phyloP scores from a whole-genome alignment of 331 rosid genomes.

The Dryas integrifolia region DNA sequence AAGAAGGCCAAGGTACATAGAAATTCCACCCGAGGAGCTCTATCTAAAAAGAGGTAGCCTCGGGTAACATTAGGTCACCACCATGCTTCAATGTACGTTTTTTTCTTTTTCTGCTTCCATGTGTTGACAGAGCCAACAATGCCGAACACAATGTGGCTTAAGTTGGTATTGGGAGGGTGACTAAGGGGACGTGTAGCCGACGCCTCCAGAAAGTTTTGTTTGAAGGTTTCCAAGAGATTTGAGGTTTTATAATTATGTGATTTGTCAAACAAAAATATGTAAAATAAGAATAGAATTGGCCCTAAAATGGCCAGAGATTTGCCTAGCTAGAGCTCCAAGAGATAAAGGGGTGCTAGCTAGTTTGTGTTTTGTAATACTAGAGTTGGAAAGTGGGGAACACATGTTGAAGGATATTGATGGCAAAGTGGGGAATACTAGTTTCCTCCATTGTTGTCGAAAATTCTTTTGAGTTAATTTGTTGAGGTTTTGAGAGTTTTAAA shows the following conservation, averaged over 20 bases:
- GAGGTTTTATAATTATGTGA: slow-evolving; percentile 26
- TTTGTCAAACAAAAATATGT: slow-evolving; percentile 22
- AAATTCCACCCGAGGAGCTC: slow-evolving; percentile 30
- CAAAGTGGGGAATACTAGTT: too few relatives aligned
- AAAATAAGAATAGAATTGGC: slow-evolving; percentile 25
- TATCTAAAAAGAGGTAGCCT: slow-evolving; percentile 47
- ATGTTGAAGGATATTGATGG: slow-evolving; percentile 11
- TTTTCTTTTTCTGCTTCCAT: slow-evolving; percentile 35
- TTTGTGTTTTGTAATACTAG: slow-evolving; percentile 10
- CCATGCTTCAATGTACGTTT: slow-evolving; percentile 39
- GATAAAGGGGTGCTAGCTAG: neutral
- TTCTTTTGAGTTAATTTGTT: neutral
- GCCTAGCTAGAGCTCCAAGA: slow-evolving; percentile 6
- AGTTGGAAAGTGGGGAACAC: slow-evolving; percentile 19
- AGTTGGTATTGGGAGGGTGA: slow-evolving; percentile 10
- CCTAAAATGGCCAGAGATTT: slow-evolving; percentile 34
- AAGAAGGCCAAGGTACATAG: slow-evolving; percentile 41
- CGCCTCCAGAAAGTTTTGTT: slow-evolving; percentile 18
- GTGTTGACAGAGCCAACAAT: slow-evolving; percentile 43
- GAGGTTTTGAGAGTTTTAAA: neutral
- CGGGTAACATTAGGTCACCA: slow-evolving; percentile 42
- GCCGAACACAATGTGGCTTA: slow-evolving; percentile 38
- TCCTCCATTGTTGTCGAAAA: neutral
- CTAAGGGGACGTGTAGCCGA: neutral
- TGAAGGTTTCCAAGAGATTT: slow-evolving; percentile 18